Evolutionary conservation across 2,329 filamentous ascomycete genomes (phyloP).

Genomic region (Diaporthe capsici): DNA sequence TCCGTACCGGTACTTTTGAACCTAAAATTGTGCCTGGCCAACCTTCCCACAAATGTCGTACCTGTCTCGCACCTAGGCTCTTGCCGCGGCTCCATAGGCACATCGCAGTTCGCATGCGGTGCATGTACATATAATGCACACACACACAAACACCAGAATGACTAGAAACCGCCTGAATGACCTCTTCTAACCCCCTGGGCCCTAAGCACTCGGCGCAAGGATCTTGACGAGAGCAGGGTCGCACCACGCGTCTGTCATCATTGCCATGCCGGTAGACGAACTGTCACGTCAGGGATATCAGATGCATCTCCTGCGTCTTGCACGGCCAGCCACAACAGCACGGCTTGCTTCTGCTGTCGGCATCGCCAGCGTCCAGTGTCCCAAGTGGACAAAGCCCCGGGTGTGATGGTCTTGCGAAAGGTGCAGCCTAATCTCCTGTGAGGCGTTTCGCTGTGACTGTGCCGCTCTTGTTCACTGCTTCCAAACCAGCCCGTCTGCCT

Average conservation of each 20-base stretch:
- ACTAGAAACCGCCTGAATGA: background rate
- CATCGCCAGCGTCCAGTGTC: slow-evolving; percentile 21
- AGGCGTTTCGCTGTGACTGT: slow-evolving; percentile 40
- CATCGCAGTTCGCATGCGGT: background rate
- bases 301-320: slow-evolving; percentile 32
- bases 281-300: slow-evolving; percentile 28
- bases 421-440: slow-evolving; percentile 39
- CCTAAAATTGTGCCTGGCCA: slow-evolving; percentile 21
- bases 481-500: background rate
- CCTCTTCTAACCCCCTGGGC: background rate
- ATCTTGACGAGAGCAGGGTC: slow-evolving; percentile 22
- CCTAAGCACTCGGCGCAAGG: background rate
- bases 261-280: slow-evolving; percentile 37
- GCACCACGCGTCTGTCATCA: slow-evolving; percentile 28
- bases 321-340: slow-evolving; percentile 19
- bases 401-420: slow-evolving; percentile 38
- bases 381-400: slow-evolving; percentile 20
- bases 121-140: background rate
- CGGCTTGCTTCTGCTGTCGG: slow-evolving; percentile 28
- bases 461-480: slow-evolving; percentile 13
- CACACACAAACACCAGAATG: background rate
- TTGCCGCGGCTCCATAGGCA: slow-evolving; percentile 4
- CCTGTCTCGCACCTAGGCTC: background rate
- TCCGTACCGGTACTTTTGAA: slow-evolving; percentile 17
- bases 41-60: background rate